Evolutionary conservation across 441 rosid genomes (phyloP), one percentile per base, ranked within the genome.

Genomic region (Hura crepitans): DNA sequence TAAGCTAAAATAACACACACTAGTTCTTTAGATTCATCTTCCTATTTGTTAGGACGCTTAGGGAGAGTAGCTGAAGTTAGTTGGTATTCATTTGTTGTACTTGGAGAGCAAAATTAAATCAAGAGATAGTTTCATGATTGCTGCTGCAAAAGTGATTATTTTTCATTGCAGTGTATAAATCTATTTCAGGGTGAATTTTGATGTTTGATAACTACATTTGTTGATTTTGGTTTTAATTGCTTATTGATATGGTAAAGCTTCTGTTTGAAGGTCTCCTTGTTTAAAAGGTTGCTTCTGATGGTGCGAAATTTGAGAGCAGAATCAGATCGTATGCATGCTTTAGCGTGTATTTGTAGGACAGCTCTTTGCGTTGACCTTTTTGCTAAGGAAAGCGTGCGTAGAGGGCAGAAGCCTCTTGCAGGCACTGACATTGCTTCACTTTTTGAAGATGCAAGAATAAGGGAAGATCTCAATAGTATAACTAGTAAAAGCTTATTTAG

Each of bases 361-460:
- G 98, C 99, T 74, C 92, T 95, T 27, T 95, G 99, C 76, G 99
- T 92, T 73, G 98, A 92, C 82, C 97, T 95, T 73, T 95, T 95
- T 74, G 95, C 98, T 2, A 89, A 94, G 80, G 98, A 95, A 83
- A 95, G 98, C 66, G 91, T 93, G 31, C 84, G 98, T 78, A 90
- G 99, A 81, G 98, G 98, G 76, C 99, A 95, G 86, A 95, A 95
- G 75, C 99, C 99, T 72, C 86, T 95, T 46, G 85, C 93, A 39
- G 99, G 99, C 79, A 95, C 99, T 59, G 98, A 90, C 77, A 90
- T 95, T 81, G 93, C 91, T 31, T 95, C 99, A 58, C 98, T 92
- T 57, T 95, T 95, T 51, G 99, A 95, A 81, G 98, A 95, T 87
- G 82, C 92, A 63, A 82, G 92, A 76, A 81, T 90, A 62, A 89